Evolutionary conservation across 768 basidiomycete species (phyloP), one percentile per base, ranked within the genome.

Genomic region (Crepidotus variabilis): DNA sequence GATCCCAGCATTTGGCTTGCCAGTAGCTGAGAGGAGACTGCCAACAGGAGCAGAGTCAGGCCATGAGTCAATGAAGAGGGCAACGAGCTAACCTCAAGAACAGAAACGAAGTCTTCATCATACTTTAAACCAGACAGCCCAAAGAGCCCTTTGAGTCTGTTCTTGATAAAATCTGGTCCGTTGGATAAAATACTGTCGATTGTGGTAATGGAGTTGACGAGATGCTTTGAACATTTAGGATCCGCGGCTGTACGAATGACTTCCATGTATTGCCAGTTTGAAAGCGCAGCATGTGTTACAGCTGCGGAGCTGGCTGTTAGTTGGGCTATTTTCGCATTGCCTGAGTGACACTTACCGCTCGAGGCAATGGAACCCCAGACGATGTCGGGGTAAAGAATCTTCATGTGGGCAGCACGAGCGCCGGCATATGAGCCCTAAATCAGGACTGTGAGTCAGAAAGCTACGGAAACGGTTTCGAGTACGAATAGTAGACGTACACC

Each of bases 371-470:
- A 87, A 20, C 93, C 94, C 69, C 80, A 94, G 3, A 92, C 88
- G n/a, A 95, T 75, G 32, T 94, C 84, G 0, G 94, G 93, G 65
- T 93, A 94, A 22, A 94, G 78, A 32, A 92, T 73, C 54, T 82
- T 84, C 88, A 96, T 93, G 64, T 96, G 92, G 0, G 95, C 95
- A 0, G 94, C 87, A 11, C 94, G 86, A 7, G 94, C 95, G 57
- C 95, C 95, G 9, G 94, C 94, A 62, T 96, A 96, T 0, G 91
- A 94, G 7, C 90, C 89, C 87, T 88, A 61, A 4, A 39, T 59
- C 11, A 47, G n/a, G 28, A 49, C 60, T 34, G 28, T 28, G 28
- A 28, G 28, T 59, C 49, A 23, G 6, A 24, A 34, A 1, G 13
- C 20, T 6, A 13, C 14, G 34, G 33, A 9, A 33, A 34, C 13